Percentiles rank a stretch among this genome's conserved stretches.
These are phyloP conservation scores for Podila epigama DNA, from an alignment of 192 early-diverging fungal genomes.

Conservation along the genomic window DNA sequence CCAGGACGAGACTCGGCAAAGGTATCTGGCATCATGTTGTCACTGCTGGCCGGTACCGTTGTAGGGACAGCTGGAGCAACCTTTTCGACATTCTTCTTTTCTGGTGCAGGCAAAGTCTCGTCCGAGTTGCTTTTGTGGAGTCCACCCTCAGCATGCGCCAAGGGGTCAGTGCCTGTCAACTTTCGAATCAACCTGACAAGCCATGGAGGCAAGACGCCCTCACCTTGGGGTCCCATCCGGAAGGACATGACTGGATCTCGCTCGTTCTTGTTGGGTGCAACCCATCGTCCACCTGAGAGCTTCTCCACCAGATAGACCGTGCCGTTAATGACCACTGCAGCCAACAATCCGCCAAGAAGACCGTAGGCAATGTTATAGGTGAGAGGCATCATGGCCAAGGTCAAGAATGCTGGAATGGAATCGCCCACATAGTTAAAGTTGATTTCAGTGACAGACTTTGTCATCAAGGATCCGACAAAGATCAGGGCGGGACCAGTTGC, in stretches of 20 bases:
- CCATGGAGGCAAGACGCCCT: slow-evolving; percentile 45
- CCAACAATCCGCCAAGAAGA: slow-evolving; percentile 75
- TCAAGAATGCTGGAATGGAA: slow-evolving; percentile 79
- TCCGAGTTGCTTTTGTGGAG: slow-evolving; percentile 5
- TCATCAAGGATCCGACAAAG: slow-evolving; percentile 83
- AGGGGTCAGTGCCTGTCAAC: slow-evolving; percentile 26
- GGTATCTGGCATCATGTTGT: slow-evolving; percentile 10
- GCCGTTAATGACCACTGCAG: slow-evolving; percentile 76
- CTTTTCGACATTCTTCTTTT: neutral
- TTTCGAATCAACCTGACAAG: slow-evolving; percentile 37
- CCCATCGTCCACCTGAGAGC: slow-evolving; percentile 61
- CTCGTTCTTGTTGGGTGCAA: slow-evolving; percentile 47
- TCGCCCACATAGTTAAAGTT: slow-evolving; percentile 85
- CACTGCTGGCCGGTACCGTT: neutral
- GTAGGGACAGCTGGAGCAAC: neutral
- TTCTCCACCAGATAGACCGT: slow-evolving; percentile 63
- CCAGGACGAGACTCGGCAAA: neutral
- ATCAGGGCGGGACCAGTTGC: slow-evolving; percentile 85
- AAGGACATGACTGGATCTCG: slow-evolving; percentile 43
- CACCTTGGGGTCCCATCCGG: slow-evolving; percentile 44
- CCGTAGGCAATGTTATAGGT: slow-evolving; percentile 86
- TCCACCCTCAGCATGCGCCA: slow-evolving; percentile 34
- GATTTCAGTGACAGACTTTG: slow-evolving; percentile 68
- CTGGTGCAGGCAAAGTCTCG: slow-evolving; percentile 14
- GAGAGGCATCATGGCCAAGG: slow-evolving; percentile 79